These are phyloP conservation scores for Claviceps sp. DNA, from an alignment of 2,329 filamentous ascomycete genomes.

Conservation along the genomic window DNA sequence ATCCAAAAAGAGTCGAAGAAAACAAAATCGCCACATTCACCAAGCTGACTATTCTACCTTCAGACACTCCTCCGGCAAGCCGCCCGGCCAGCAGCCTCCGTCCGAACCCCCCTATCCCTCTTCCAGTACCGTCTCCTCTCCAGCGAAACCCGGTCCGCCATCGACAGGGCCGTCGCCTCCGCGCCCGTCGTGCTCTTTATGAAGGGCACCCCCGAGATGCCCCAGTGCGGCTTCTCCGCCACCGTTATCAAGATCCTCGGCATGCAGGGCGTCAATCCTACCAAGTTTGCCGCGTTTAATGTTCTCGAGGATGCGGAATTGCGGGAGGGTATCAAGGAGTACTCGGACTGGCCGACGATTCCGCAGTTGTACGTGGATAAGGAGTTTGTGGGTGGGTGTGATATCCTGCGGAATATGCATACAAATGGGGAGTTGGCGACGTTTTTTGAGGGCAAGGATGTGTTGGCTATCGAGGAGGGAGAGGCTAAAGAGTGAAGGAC, in stretches of 20 bases:
- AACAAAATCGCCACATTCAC: not conserved
- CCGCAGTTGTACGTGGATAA: constrained; percentile 91
- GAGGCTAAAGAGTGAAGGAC: constrained; percentile 16
- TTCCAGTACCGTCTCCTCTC: constrained; percentile 59
- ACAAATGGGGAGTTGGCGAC: constrained; percentile 88
- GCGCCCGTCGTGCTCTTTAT: constrained; percentile 96
- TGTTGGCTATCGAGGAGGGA: constrained; percentile 44
- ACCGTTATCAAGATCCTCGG: constrained; percentile 91
- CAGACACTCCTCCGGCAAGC: constrained; percentile 20
- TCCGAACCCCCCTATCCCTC: constrained; percentile 15
- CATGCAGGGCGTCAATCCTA: constrained; percentile 85
- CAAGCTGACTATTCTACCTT: not conserved
- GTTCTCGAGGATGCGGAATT: constrained; percentile 85
- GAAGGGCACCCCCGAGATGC: constrained; percentile 95
- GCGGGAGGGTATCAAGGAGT: constrained; percentile 91
- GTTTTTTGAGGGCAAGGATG: constrained; percentile 79
- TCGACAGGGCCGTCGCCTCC: constrained; percentile 77
- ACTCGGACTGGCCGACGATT: constrained; percentile 98
- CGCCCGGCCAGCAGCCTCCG: constrained; percentile 16
- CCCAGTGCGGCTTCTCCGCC: constrained; percentile 92
- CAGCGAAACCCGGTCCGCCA: constrained; percentile 63
- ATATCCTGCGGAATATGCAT: constrained; percentile 95
- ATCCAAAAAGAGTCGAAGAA: not conserved
- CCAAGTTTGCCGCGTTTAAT: constrained; percentile 97
- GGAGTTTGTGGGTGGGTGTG: constrained; percentile 95